Evolutionary conservation across 305 asterid species (phyloP), one percentile per base, ranked within the genome.

Genomic region (Fraxinus sp.): DNA sequence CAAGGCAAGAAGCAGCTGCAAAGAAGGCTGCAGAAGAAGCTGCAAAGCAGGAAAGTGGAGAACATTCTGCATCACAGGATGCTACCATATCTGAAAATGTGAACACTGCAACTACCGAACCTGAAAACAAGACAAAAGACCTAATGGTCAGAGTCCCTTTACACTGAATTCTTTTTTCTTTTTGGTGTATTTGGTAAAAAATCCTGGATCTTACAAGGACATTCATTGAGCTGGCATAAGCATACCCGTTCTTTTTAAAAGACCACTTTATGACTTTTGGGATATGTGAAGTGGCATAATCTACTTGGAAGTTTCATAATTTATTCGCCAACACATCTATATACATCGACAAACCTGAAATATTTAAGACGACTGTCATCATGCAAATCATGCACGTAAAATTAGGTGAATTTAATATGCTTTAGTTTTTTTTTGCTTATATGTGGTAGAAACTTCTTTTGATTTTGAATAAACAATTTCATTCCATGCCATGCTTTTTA

Each of bases 1-100:
- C 99, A 81, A 94, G 99, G 90, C 99, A 96, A 87, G 99, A 93
- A 88, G 98, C 97, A 74, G 98, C 98, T 72, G 99, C 99, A 9
- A 96, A 91, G 82, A 95, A 95, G 88, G 97, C 99, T 83, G 91
- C 98, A 16, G 99, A 94, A 85, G 99, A 94, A 80, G 84, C 92
- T 86, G 68, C 94, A 49, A 91, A 88, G 74, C 92, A 86, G 86
- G 96, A 90, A 77, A 90, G 87, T 79, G 98, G 94, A 84, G 98
- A 94, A 59, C 89, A 89, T 57, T 86, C 93, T 79, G 87, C 93
- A 37, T 89, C 97, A 62, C 94, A 92, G 83, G 98, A 96, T 89
- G 92, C 88, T 77, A 87, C 93, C 16, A 96, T 94, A 97, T 77
- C 95, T 77, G 99, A 96, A 87, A 91, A 72, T 88, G 88, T 79